Conservation (phyloP, 345 rosid genomes). For the Draba incana region DNA sequence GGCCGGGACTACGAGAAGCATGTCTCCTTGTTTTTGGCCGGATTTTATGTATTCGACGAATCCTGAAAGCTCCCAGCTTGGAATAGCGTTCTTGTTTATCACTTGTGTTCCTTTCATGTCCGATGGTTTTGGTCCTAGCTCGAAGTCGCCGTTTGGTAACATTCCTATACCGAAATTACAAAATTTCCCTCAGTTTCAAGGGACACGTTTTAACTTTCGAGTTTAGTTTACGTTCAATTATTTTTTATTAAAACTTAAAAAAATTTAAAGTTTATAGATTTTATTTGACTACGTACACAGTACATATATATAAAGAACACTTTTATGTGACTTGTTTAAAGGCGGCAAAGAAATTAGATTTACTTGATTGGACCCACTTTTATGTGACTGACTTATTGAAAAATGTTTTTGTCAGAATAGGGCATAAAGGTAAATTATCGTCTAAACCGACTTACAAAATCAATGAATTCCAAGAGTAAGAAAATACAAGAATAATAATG, state of each 20-base stretch:
- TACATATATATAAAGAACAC: no score
- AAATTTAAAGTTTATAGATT: no score
- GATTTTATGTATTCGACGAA: constrained; percentile 86
- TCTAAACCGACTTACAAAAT: constrained; percentile 22
- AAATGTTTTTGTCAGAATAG: constrained; percentile 19
- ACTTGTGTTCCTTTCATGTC: constrained; percentile 77
- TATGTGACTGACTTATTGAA: not conserved
- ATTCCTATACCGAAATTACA: constrained; percentile 48
- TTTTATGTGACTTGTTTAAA: not conserved
- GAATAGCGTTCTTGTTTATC: constrained; percentile 52
- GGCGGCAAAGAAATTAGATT: not conserved
- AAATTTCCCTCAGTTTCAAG: not conserved
- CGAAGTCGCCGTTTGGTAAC: constrained; percentile 82
- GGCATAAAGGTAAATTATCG: constrained; percentile 16
- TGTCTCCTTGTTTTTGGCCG: constrained; percentile 95
- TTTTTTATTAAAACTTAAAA: no score
- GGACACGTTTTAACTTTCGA: no score
- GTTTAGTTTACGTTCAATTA: no score
- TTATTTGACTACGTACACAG: no score
- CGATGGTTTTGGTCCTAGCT: constrained; percentile 59
- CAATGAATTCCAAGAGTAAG: not conserved
- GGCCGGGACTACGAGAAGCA: constrained; percentile 82
- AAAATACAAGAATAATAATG: not conserved
- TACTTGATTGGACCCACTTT: constrained; percentile 1
- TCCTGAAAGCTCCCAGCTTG: constrained; percentile 81